phyloP scores from a whole-genome alignment of 768 basidiomycete genomes.

The Suillus weaverae region DNA sequence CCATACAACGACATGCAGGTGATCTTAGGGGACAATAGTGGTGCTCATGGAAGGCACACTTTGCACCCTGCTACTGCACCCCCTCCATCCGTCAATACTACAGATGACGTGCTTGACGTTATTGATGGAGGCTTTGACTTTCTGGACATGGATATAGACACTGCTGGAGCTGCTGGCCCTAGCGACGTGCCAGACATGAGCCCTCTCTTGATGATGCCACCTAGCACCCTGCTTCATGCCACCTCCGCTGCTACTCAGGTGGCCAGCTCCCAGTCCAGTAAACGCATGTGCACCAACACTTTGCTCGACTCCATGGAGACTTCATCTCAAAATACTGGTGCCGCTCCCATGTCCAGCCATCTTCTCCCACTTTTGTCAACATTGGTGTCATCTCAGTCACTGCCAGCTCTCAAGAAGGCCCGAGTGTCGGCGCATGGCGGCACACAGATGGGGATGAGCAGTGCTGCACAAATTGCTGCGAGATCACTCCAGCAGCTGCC shows the following conservation, averaged over 20 bases:
- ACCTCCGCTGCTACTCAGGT: no score
- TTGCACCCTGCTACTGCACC: no score
- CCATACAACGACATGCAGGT: not conserved
- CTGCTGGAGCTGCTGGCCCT: not conserved
- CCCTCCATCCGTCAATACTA: no score
- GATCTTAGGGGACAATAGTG: not conserved
- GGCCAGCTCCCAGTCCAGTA: not conserved
- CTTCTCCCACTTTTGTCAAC: not conserved
- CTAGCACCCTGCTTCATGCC: no score
- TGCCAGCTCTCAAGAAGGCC: not conserved
- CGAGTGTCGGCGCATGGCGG: not conserved
- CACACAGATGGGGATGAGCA: no score
- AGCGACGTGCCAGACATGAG: no score
- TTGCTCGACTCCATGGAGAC: no score
- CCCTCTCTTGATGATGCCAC: no score
- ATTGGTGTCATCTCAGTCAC: not conserved
- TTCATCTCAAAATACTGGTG: no score
- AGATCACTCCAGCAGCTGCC: not conserved
- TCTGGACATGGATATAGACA: not conserved
- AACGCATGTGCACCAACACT: not conserved
- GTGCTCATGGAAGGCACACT: not conserved
- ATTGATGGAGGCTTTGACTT: not conserved
- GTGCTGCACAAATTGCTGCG: no score
- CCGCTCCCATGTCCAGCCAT: no score
- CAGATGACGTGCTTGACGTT: no score